A percentile compares a stretch with the other conserved stretches of the same genome.
Evolutionary conservation across 176 grass and related monocot genomes (phyloP).

Genomic region (Juncus effusus): DNA sequence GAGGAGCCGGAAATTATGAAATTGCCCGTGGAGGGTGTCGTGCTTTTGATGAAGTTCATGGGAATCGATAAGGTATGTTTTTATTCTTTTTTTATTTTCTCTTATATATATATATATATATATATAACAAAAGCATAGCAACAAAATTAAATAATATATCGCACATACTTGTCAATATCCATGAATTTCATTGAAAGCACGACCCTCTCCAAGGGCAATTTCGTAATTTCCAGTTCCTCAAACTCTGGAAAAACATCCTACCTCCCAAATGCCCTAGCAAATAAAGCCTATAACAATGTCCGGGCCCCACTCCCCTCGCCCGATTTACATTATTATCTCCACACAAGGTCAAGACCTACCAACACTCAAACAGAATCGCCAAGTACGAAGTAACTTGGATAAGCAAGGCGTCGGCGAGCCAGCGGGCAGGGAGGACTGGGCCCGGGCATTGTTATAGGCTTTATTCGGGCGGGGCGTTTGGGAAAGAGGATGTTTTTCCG

Average conservation of each 20-base stretch:
- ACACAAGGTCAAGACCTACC: slow-evolving; percentile 89
- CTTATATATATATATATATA: neutral
- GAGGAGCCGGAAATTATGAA: slow-evolving; percentile 79
- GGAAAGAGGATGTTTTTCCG: slow-evolving; percentile 91
- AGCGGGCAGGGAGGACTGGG: slow-evolving; percentile 84
- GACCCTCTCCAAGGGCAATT: slow-evolving; percentile 81
- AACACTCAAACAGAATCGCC: slow-evolving; percentile 65
- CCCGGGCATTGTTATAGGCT: slow-evolving; percentile 94
- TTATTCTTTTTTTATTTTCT: neutral
- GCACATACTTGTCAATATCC: slow-evolving; percentile 84
- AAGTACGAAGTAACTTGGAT: slow-evolving; percentile 90
- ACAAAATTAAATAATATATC: slow-evolving; percentile 24
- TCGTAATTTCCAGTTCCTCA: slow-evolving; percentile 72
- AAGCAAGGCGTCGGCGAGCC: slow-evolving; percentile 91
- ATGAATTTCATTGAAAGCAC: slow-evolving; percentile 92
- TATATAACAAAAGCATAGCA: too few species aligned
- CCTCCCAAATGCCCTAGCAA: slow-evolving; percentile 83
- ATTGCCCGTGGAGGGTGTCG: slow-evolving; percentile 80
- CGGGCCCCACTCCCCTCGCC: slow-evolving; percentile 89
- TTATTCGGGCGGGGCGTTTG: slow-evolving; percentile 81
- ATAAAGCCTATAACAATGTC: slow-evolving; percentile 91
- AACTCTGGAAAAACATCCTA: slow-evolving; percentile 92
- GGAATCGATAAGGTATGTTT: slow-evolving; percentile 63
- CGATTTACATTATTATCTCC: too few species aligned
- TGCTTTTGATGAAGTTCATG: slow-evolving; percentile 95